phyloP scores from a whole-genome alignment of 2,329 filamentous ascomycete genomes.

The Ophiostoma pallidulum region DNA sequence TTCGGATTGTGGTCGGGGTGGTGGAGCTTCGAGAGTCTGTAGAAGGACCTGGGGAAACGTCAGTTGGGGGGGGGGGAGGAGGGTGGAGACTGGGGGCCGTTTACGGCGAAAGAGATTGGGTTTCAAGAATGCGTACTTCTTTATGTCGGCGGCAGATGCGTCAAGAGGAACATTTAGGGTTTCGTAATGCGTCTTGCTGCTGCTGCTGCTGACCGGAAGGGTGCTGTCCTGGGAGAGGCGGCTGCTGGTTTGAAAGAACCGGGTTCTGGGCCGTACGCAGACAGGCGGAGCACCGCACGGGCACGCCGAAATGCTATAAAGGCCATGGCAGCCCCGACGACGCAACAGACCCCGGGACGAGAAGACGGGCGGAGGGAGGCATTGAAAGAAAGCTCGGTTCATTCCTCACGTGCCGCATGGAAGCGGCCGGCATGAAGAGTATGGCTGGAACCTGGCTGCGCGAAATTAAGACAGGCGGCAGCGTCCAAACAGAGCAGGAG shows the following conservation, averaged over 20 bases:
- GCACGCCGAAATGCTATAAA: slow-evolving; percentile 4
- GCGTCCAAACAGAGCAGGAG: too few species aligned
- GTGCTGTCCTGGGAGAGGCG: slow-evolving; percentile 20
- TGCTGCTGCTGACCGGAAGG: slow-evolving; percentile 22
- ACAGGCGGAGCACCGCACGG: neutral
- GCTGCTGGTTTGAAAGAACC: slow-evolving; percentile 24
- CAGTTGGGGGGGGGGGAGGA: neutral
- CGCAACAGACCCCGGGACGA: slow-evolving; percentile 11
- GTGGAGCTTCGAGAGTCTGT: slow-evolving; percentile 79
- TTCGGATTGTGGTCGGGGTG: slow-evolving; percentile 84
- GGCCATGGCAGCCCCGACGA: slow-evolving; percentile 2
- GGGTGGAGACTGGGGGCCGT: neutral
- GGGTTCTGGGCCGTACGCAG: neutral
- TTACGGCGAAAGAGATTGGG: neutral
- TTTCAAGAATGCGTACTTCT: slow-evolving; percentile 48
- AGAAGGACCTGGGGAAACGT: slow-evolving; percentile 73
- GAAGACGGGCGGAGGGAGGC: slow-evolving; percentile 23
- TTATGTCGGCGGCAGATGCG: slow-evolving; percentile 69
- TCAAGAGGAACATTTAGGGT: slow-evolving; percentile 61
- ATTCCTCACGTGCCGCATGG: too few species aligned
- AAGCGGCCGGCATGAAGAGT: slow-evolving; percentile 1
- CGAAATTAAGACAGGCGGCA: too few species aligned
- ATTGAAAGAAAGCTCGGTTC: slow-evolving; percentile 36
- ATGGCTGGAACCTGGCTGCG: too few species aligned
- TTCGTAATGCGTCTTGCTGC: slow-evolving; percentile 63